Percentiles rank a stretch among this genome's conserved stretches.
phyloP scores from a whole-genome alignment of 2,329 filamentous ascomycete genomes.

The Fusarium praegraminearum region DNA sequence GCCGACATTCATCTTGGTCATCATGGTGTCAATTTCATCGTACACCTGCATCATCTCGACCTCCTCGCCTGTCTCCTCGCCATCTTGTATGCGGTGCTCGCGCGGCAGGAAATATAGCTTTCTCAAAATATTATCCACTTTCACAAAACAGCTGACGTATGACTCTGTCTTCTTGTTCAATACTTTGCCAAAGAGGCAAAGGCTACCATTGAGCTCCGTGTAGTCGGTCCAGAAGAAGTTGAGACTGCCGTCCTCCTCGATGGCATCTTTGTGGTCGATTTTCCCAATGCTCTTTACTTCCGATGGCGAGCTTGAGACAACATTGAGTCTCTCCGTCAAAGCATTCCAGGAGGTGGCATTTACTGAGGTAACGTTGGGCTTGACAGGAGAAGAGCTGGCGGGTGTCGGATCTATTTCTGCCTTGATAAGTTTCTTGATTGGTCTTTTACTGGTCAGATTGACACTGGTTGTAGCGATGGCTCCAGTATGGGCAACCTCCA shows the following conservation, averaged over 20 bases:
- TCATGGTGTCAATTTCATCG: constrained; percentile 85
- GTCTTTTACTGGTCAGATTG: constrained; percentile 84
- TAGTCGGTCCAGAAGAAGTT: constrained; percentile 99
- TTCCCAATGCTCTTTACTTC: constrained; percentile 79
- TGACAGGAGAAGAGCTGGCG: constrained; percentile 79
- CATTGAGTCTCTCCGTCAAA: constrained; percentile 86
- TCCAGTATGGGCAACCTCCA: constrained; percentile 86
- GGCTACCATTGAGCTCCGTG: constrained; percentile 87
- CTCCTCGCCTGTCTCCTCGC: constrained; percentile 78
- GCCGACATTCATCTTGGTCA: constrained; percentile 86
- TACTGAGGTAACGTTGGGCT: constrained; percentile 68
- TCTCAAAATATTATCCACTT: constrained; percentile 92
- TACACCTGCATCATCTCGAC: constrained; percentile 92
- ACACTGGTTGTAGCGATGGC: constrained; percentile 76
- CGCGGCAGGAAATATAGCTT: constrained; percentile 95
- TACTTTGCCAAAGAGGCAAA: constrained; percentile 97
- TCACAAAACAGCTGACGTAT: constrained; percentile 93
- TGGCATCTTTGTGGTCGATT: constrained; percentile 82
- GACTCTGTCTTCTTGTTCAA: constrained; percentile 83
- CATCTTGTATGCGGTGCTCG: constrained; percentile 66
- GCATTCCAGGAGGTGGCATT: constrained; percentile 91
- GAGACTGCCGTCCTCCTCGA: constrained; percentile 93
- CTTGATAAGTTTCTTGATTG: constrained; percentile 78
- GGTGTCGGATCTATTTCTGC: constrained; percentile 75
- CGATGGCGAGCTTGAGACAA: constrained; percentile 78